Base-by-base conservation (phyloP, 2,329 filamentous ascomycete genomes). In the Berkeleyomyces basicola region DNA sequence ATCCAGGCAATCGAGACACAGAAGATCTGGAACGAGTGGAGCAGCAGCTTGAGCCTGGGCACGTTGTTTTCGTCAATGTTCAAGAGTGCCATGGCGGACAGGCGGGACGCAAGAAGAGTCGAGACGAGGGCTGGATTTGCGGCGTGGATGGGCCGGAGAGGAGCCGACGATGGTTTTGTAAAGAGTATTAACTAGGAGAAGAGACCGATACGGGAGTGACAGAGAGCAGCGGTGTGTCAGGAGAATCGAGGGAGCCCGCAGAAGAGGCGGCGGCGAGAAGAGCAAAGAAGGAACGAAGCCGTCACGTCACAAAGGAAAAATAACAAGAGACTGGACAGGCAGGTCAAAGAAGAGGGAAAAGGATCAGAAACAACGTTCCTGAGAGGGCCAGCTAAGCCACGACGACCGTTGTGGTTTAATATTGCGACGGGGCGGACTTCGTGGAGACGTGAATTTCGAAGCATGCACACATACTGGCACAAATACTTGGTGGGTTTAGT, bases 1-100 rank as follows among this genome's bases (percentile, higher is more conserved):
- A 78, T 74, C 76, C 82, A 85, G 67, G 78, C 74, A 33, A 84
- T 74, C 57, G 84, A 75, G 55, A 74, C 78, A 33, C 83, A 68
- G 57, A 81, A 66, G 64, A 79, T 76, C 73, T 86, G 83, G 63
- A 74, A 70, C 60, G 75, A 72, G 72, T 86, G 83, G 49, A 84
- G 70, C 61, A 75, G 77, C 64, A 85, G 72, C 73, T 86, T 86
- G 71, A 78, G 71, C 65, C 72, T 72, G 61, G 81, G 81, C 49
- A 83, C 62, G 43, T 58, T 58, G 23, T 59, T 59, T 43, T 63
- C 61, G 61, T 58, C 61, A 14, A 62, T 58, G 49, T 55, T 55
- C 7, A 59, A 16, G 43, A 43, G 31, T 59, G 40, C 43, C 58
- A 59, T 59, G 58, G 43, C 23, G 58, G 40, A 10, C 40, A 23